phyloP scores from a whole-genome alignment of 1,139 yeast genomes.

The Hyphopichia buzzinii region DNA sequence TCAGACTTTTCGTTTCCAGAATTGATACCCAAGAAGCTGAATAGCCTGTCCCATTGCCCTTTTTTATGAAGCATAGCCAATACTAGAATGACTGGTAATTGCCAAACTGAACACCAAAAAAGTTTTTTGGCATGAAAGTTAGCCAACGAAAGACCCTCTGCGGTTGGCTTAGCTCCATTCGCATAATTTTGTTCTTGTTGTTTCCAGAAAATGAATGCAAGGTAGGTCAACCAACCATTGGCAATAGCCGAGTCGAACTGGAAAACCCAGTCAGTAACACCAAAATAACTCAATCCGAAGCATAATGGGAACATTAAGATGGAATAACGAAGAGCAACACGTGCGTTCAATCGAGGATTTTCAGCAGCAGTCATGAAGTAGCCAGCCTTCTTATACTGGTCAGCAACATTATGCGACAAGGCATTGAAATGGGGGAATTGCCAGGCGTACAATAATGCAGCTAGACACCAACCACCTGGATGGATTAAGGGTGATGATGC shows the following conservation, averaged over 20 bases:
- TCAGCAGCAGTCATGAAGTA: conserved; percentile 96
- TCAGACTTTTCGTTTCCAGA: not conserved
- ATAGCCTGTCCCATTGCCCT: conserved; percentile 89
- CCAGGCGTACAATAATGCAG: conserved; percentile 92
- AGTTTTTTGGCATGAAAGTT: conserved; percentile 73
- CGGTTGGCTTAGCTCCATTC: conserved; percentile 34
- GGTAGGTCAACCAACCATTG: conserved; percentile 81
- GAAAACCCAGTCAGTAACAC: conserved; percentile 80
- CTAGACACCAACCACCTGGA: conserved; percentile 95
- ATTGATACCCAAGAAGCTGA: conserved; percentile 24
- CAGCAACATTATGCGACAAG: conserved; percentile 80
- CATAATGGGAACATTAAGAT: conserved; percentile 91
- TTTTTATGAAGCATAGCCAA: conserved; percentile 93
- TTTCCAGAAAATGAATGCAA: conserved; percentile 81
- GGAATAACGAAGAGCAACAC: conserved; percentile 89
- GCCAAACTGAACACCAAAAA: conserved; percentile 95
- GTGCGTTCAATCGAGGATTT: conserved; percentile 86
- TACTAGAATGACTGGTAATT: conserved; percentile 83
- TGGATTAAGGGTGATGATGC: conserved; percentile 78
- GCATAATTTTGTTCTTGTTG: conserved; percentile 64
- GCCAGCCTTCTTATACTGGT: conserved; percentile 89
- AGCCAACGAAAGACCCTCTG: conserved; percentile 58
- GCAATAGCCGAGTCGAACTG: conserved; percentile 75
- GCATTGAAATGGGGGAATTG: conserved; percentile 98
- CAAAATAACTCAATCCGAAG: conserved; percentile 73